Evolutionary conservation across 371 early-diverging fungal species (phyloP).

Genomic region (Mucor plumbeus): DNA sequence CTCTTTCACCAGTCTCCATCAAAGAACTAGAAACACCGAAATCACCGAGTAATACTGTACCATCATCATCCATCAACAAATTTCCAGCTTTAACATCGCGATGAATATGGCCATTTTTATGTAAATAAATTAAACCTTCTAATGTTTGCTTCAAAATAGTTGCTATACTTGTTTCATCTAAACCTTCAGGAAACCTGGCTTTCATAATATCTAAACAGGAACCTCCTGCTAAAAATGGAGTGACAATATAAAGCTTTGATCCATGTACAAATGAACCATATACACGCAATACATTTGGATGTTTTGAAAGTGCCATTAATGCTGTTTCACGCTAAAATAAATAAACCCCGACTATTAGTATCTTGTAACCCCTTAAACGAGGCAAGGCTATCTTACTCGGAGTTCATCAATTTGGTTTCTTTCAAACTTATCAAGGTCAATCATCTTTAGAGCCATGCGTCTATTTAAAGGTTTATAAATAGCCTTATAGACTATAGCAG

Average conservation of each 20-base stretch:
- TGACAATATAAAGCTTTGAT: constrained; percentile 82
- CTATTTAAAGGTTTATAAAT: constrained; percentile 70
- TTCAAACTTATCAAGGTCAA: constrained; percentile 88
- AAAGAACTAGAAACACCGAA: constrained; percentile 88
- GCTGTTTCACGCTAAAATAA: constrained; percentile 77
- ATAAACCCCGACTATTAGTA: neutral
- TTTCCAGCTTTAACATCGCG: constrained; percentile 94
- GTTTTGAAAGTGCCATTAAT: constrained; percentile 86
- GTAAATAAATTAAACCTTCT: constrained; percentile 86
- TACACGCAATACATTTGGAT: constrained; percentile 84
- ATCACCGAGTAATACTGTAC: constrained; percentile 86
- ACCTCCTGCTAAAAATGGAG: constrained; percentile 82
- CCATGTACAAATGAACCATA: constrained; percentile 85
- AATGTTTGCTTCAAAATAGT: constrained; percentile 87
- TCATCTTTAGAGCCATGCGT: constrained; percentile 80
- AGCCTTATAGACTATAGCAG: constrained; percentile 80
- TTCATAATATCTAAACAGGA: constrained; percentile 92
- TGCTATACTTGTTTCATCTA: constrained; percentile 83
- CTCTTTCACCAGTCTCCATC: constrained; percentile 79
- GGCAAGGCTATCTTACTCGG: constrained; percentile 53
- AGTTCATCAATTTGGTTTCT: constrained; percentile 89
- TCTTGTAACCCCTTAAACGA: neutral
- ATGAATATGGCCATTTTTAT: constrained; percentile 89
- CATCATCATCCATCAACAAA: constrained; percentile 83
- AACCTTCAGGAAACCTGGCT: constrained; percentile 78